Percentiles rank a stretch among this genome's conserved stretches.
These are phyloP conservation scores for Ceratocystis destructans DNA, from an alignment of 2,329 filamentous ascomycete species.

Conservation along the genomic window DNA sequence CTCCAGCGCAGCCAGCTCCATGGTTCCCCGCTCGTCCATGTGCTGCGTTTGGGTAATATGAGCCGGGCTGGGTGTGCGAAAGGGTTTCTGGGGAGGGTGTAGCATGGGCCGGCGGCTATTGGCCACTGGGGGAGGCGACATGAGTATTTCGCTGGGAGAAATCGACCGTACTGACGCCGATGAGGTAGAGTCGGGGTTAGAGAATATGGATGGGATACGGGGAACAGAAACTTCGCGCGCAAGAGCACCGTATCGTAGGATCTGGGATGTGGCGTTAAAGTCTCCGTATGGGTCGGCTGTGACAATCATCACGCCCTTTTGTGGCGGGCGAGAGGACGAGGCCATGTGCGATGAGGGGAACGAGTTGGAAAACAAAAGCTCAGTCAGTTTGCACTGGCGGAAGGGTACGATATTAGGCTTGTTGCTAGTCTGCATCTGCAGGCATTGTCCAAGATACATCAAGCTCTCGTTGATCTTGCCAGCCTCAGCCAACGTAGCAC, in stretches of 20 bases:
- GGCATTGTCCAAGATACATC: slow-evolving; percentile 95
- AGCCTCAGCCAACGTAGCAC: slow-evolving; percentile 81
- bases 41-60: slow-evolving; percentile 23
- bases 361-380: slow-evolving; percentile 76
- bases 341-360: slow-evolving; percentile 47
- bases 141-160: slow-evolving; percentile 1
- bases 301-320: slow-evolving; percentile 90
- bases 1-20: slow-evolving; percentile 69
- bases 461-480: slow-evolving; percentile 97
- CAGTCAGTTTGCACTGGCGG: slow-evolving; percentile 72
- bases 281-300: slow-evolving; percentile 87
- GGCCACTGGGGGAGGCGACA: slow-evolving; percentile 5
- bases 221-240: slow-evolving; percentile 88
- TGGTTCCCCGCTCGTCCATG: slow-evolving; percentile 50
- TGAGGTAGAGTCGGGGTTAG: not conserved
- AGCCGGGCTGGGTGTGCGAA: slow-evolving; percentile 6
- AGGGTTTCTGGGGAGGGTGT: slow-evolving; percentile 3
- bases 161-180: slow-evolving; percentile 10
- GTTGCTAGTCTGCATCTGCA: slow-evolving; percentile 83
- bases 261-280: slow-evolving; percentile 93
- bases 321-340: slow-evolving; percentile 46
- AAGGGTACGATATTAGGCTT: slow-evolving; percentile 68
- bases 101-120: slow-evolving; percentile 10
- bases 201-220: slow-evolving; percentile 66
- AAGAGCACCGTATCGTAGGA: slow-evolving; percentile 83